Conservation (phyloP, 148 eudicot genomes). For the Rhododendron simsii region DNA sequence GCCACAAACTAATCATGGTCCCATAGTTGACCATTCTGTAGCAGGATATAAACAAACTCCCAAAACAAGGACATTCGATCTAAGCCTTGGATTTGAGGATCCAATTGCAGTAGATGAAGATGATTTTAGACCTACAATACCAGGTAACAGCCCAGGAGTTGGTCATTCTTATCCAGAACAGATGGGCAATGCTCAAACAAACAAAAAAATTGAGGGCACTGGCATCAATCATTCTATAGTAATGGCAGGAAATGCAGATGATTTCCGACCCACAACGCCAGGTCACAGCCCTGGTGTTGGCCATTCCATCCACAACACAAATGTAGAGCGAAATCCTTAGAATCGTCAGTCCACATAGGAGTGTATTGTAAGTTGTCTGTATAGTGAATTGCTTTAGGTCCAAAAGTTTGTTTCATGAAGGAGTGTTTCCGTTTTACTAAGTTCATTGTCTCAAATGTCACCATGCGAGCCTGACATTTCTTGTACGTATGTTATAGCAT, state of each 20-base stretch:
- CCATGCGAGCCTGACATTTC: not conserved
- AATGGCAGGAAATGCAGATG: not conserved
- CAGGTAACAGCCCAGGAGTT: constrained; percentile 7
- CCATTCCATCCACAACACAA: constrained; percentile 22
- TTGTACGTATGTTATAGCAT: not conserved
- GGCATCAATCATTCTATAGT: not conserved
- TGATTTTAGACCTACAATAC: constrained; percentile 5
- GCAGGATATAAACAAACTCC: not conserved
- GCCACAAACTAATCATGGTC: not conserved
- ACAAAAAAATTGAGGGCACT: not conserved
- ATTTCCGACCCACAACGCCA: not conserved
- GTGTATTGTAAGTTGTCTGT: not conserved
- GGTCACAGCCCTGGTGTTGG: constrained; percentile 69
- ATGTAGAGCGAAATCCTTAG: constrained; percentile 25
- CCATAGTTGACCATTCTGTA: not conserved
- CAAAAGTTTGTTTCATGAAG: not conserved
- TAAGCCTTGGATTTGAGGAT: not conserved
- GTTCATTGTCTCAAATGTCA: not conserved
- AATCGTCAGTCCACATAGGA: not conserved
- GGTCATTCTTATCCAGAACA: constrained; percentile 17
- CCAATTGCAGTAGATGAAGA: not conserved
- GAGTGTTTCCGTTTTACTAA: not conserved
- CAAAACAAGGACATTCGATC: not conserved
- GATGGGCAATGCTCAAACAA: constrained; percentile 14
- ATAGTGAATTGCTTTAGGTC: not conserved